Evolutionary conservation across 2,329 filamentous ascomycete species (phyloP), one percentile per base, ranked within the genome.

Genomic region (Venturia aucupariae): DNA sequence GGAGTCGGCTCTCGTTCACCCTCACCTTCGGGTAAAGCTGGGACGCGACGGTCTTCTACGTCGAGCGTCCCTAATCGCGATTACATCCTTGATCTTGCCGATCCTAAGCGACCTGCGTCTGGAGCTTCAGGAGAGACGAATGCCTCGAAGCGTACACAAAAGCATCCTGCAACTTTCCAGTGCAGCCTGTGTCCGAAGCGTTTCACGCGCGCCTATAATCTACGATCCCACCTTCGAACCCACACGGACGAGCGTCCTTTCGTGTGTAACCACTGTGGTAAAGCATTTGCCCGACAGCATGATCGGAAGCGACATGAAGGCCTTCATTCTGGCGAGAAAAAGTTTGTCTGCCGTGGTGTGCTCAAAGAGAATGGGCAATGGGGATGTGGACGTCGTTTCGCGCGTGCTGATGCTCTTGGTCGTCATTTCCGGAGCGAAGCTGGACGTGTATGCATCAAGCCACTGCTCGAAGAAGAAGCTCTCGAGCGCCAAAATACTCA

Each of bases 201-300:
- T 19, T 99, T 99, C 73, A 99, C 94, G 0, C 85, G 94, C 65
- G 94, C 94, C 0, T 99, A 99, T 78, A 99, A 99, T 72, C 79
- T 99, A 64, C 90, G 94, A 17, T 97, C 93, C 54, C 94, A 99
- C 78, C 77, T 97, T 66, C 89, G 94, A 59, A 99, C 94, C 0
- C 94, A 99, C 73, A 99, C 94, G 0, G 94, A 99, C 71, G 94
- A 99, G 79, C 85, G 94, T 60, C 94, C 94, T 0, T 99, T 97
- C 72, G 93, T 97, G 2, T 99, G 94, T 73, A 97, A 90, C 0
- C 91, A 97, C 10, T 99, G 94, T 70, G 90, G 91, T 62, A 99
- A 99, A 76, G 94, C 94, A 0, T 99, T 99, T 77, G 94, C 94
- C 6, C 88, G 94, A 32, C 94, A 99, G 73, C 94, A 99, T 73